Evolutionary conservation across 1,284 basidiomycete species (phyloP), one percentile per base, ranked within the genome.

Genomic region (Tylopilus sp.): DNA sequence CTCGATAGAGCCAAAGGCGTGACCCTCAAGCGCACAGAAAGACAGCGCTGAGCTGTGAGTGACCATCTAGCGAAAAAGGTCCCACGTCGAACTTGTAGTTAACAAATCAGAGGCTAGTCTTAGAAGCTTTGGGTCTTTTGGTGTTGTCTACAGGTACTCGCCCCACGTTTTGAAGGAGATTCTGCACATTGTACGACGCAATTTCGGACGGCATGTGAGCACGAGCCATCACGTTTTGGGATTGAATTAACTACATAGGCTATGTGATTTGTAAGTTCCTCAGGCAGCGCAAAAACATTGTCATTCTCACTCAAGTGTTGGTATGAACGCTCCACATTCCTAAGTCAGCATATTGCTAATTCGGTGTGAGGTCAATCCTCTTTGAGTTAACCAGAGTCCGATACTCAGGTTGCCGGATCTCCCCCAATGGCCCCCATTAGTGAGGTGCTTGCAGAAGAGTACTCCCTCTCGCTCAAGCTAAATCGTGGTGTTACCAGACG

Each of bases 11-110:
- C 21, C 7, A 28, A 52, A 5, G 48, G 48, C 2, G 43, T 51
- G 15, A 51, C 48, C 3, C 38, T 54, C 20, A 46, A 56, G 18
- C 36, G 39, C 5, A 50, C 51, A 3, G 37, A 15, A 31, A 28
- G 30, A 21, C 46, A 28, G 21, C 10, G n/a, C n/a, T n/a, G 33
- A 4, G 46, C 30, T 3, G 30, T 39, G 26, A 24, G 36, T 12
- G 9, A 15, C 37, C 40, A 30, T 6, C 20, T 1, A 24, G 3
- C 11, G 11, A 29, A n/a, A n/a, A n/a, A n/a, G n/a, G n/a, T 45
- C 11, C 14, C 28, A 20, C 17, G 12, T 17, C 17, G 18, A 29
- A 2, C 7, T 20, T 7, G 35, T 36, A 4, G 12, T 17, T 12
- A 10, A 37, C 10, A 3, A 15, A 21, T 18, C 7, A 9, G 2